Percentiles rank a stretch among this genome's conserved stretches.
Evolutionary conservation across 164 flowering plant genomes (phyloP).

Genomic region (Brasenia schreberi): DNA sequence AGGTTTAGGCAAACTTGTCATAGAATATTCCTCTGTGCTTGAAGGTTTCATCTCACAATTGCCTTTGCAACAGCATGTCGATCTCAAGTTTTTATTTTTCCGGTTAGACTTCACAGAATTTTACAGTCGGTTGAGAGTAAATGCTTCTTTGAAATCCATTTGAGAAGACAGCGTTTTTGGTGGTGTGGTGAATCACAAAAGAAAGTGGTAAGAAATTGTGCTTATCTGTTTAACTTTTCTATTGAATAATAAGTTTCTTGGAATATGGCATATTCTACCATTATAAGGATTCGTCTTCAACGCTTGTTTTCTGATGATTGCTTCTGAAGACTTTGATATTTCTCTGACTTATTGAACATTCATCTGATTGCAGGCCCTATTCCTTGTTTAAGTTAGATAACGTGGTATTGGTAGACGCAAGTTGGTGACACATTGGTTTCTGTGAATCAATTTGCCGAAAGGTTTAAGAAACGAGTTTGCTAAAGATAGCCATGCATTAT

Average conservation of each 20-base stretch:
- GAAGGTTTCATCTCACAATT: slow-evolving; percentile 74
- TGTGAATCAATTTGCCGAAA: background rate
- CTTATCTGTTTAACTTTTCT: too few species aligned
- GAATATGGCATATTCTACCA: background rate
- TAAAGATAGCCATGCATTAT: background rate
- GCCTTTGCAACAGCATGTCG: slow-evolving; percentile 91
- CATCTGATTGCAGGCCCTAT: background rate
- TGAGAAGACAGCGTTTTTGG: background rate
- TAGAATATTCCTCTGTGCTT: slow-evolving; percentile 63
- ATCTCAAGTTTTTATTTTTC: slow-evolving; percentile 83
- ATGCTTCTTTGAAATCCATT: slow-evolving; percentile 6
- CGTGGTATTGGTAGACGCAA: background rate
- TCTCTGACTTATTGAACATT: background rate
- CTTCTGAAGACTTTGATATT: background rate
- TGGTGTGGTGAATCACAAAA: too few species aligned
- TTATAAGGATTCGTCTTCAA: background rate
- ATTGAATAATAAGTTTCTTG: too few species aligned
- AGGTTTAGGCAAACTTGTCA: slow-evolving; percentile 56
- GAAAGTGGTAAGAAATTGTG: too few species aligned
- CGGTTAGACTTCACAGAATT: slow-evolving; percentile 96
- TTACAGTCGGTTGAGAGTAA: slow-evolving; percentile 40
- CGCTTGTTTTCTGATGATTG: background rate
- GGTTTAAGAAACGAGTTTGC: too few species aligned
- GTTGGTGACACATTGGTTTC: background rate
- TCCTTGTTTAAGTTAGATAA: background rate